phyloP scores from a whole-genome alignment of 345 rosid species.

The Salix koriyanagi region DNA sequence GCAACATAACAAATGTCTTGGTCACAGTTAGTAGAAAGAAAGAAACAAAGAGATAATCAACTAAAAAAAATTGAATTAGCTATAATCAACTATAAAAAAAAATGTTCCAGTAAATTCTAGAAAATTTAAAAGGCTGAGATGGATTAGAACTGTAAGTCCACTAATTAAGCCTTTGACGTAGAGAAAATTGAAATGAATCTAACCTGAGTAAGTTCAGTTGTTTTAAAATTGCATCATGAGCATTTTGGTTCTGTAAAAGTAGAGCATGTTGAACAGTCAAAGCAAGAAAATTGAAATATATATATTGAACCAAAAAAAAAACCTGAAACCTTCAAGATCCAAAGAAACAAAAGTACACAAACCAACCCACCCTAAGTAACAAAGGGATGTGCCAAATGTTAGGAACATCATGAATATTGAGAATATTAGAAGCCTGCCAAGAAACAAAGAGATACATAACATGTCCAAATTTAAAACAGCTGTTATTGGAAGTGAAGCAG shows the following conservation, averaged over 20 bases:
- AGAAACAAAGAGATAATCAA: neutral
- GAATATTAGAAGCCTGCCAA: constrained; percentile 34
- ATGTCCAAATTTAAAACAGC: neutral
- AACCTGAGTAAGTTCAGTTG: constrained; percentile 73
- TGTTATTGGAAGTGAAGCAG: constrained; percentile 2
- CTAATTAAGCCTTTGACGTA: neutral
- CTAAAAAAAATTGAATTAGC: neutral
- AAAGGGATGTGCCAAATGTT: constrained; percentile 37
- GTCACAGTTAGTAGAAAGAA: neutral
- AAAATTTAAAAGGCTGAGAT: neutral
- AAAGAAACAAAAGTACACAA: constrained; percentile 20
- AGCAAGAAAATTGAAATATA: constrained; percentile 7
- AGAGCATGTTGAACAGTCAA: constrained; percentile 4
- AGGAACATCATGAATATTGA: constrained; percentile 34
- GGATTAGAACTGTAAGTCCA: neutral
- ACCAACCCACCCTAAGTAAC: constrained; percentile 25
- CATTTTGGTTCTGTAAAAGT: constrained; percentile 78
- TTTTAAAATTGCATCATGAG: constrained; percentile 69
- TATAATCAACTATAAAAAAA: neutral
- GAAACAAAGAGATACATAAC: neutral
- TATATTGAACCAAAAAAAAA: neutral
- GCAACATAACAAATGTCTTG: neutral
- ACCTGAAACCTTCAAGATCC: neutral
- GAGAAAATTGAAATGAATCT: constrained; percentile 19
- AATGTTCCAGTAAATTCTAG: neutral